These are phyloP conservation scores for Termitomyces bulborhizus DNA, from an alignment of 768 basidiomycete genomes.

Conservation along the genomic window DNA sequence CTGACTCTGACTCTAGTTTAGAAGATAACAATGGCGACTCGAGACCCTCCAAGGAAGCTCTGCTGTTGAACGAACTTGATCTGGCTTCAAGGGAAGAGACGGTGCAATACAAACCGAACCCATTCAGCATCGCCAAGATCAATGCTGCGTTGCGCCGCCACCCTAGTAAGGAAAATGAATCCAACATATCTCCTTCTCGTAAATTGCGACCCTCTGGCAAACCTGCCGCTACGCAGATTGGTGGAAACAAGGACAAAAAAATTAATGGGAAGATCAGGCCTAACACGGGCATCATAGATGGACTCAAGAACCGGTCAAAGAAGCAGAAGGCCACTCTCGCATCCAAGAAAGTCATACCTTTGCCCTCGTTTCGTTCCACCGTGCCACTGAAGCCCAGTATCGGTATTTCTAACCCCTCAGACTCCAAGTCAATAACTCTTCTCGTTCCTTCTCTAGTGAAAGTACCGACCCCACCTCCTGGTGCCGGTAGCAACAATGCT, in stretches of 20 bases:
- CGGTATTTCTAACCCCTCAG: neutral
- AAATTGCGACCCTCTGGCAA: neutral
- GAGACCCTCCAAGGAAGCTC: constrained; percentile 17
- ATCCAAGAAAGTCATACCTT: neutral
- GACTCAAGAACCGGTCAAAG: constrained; percentile 37
- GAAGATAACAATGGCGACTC: constrained; percentile 18
- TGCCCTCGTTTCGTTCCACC: neutral
- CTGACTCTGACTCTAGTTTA: constrained; percentile 11
- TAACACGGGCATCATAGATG: constrained; percentile 31
- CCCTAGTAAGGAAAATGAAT: neutral
- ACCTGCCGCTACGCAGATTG: neutral
- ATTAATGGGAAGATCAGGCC: neutral
- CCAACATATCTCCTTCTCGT: neutral
- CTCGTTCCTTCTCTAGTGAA: neutral
- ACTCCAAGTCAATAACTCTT: neutral
- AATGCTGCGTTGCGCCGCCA: constrained; percentile 54
- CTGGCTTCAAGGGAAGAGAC: constrained; percentile 53
- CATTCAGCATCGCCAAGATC: constrained; percentile 75
- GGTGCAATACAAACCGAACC: constrained; percentile 67
- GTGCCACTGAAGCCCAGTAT: neutral
- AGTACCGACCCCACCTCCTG: neutral
- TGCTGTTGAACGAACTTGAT: constrained; percentile 46
- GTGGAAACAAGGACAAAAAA: neutral
- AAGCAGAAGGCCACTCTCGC: constrained; percentile 6
- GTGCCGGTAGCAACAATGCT: neutral